Evolutionary conservation across 2,329 filamentous ascomycete species (phyloP).

Genomic region (Grosmannia clavigera): DNA sequence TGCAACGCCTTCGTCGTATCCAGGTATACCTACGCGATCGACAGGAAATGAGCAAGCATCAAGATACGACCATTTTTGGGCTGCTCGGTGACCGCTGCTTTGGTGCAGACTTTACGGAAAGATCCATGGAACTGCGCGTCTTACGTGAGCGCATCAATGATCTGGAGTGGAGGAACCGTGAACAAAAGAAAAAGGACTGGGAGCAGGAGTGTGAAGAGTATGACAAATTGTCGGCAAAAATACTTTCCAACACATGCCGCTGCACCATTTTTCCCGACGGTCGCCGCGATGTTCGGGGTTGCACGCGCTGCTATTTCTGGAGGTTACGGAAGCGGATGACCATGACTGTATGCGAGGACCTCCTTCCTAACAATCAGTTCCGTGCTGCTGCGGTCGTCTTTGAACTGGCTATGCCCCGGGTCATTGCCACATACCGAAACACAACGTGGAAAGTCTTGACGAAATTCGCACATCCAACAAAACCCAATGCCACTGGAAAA

Average conservation of each 20-base stretch:
- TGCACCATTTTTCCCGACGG: slow-evolving; percentile 16
- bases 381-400: slow-evolving; percentile 25
- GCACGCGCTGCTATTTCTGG: slow-evolving; percentile 23
- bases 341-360: slow-evolving; percentile 27
- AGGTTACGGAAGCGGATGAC: slow-evolving; percentile 17
- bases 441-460: slow-evolving; percentile 26
- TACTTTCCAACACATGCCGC: slow-evolving; percentile 20
- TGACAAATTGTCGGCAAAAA: slow-evolving; percentile 18
- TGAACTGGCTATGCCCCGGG: slow-evolving; percentile 24
- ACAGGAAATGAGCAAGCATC: slow-evolving; percentile 10
- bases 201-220: slow-evolving; percentile 17
- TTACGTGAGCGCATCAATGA: slow-evolving; percentile 16
- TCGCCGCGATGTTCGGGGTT: slow-evolving; percentile 16
- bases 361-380: slow-evolving; percentile 21
- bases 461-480: slow-evolving; percentile 14
- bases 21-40: slow-evolving; percentile 36
- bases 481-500: not conserved
- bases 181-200: slow-evolving; percentile 23
- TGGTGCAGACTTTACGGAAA: slow-evolving; percentile 31
- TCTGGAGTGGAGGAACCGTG: slow-evolving; percentile 8
- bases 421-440: slow-evolving; percentile 26
- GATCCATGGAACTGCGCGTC: slow-evolving; percentile 13
- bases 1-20: slow-evolving; percentile 36
- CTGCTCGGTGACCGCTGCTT: slow-evolving; percentile 28
- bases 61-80: slow-evolving; percentile 33